Base-by-base conservation (phyloP, 2,329 filamentous ascomycete genomes). In the Neofusicoccum kwambonambiense region DNA sequence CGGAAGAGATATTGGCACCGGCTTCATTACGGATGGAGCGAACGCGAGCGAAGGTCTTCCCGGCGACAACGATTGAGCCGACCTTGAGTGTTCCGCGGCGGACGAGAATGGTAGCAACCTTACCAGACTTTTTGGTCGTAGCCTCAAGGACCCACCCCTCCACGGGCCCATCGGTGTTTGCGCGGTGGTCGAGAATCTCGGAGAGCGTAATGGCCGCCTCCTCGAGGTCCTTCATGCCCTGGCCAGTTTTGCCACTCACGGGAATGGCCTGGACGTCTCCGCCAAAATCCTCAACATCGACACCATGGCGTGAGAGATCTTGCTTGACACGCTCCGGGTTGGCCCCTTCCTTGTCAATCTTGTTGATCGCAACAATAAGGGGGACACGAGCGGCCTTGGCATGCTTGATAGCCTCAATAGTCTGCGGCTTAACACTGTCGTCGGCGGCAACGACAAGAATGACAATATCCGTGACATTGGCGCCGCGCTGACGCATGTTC, bases 311-410 rank as follows among this genome's bases (percentile, higher is more conserved):
- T 8, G 91, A 87, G 27, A 99, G 87, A 75, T 98, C 95, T 64
- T 89, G 84, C 79, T 98, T 98, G 67, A 98, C 93, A 54, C 87
- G 86, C 47, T 97, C 90, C 11, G 93, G 80, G 60, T 92, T 87
- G 4, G 91, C 89, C 66, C 91, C 90, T 66, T 90, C 87, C 78
- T 95, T 97, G 80, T 99, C 95, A 60, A 97, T 87, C 79, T 99
- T 99, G 82, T 95, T 99, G 79, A 98, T 94, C 15, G 96, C 96
- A 58, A 99, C 95, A 65, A 99, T 97, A 57, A 99, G 94, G 4
- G 95, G 94, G 0, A 98, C 95, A 67, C 90, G 90, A 58, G 95
- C 92, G 35, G 86, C 84, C 64, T 89, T 90, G 7, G 95, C 94
- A 75, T 99, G 95, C 77, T 96, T 97, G 74, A 99, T 88, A 5